Evolutionary conservation across 148 eudicot genomes (phyloP).

Genomic region (Linanthus parryae): DNA sequence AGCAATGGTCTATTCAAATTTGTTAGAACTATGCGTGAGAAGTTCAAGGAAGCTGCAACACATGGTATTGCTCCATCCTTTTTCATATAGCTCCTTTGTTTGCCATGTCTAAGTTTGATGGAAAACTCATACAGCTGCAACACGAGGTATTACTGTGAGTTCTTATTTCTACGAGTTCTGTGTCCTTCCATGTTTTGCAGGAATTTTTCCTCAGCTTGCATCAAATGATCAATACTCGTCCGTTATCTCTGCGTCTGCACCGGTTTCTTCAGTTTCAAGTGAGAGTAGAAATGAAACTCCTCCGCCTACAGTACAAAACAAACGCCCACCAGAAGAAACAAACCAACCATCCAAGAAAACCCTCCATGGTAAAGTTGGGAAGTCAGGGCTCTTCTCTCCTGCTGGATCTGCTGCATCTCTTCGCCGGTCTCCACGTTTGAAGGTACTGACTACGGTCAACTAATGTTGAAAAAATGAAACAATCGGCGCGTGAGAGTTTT

Average conservation of each 20-base stretch:
- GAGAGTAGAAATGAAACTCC: slow-evolving; percentile 47
- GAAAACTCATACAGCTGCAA: too few relatives aligned
- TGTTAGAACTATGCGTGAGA: slow-evolving; percentile 76
- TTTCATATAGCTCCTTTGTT: slow-evolving; percentile 4
- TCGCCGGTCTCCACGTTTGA: slow-evolving; percentile 67
- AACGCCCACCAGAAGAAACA: slow-evolving; percentile 29
- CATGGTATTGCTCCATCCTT: slow-evolving; percentile 37
- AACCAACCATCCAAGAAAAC: slow-evolving; percentile 32
- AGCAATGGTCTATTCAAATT: slow-evolving; percentile 36
- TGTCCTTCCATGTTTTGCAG: too few relatives aligned
- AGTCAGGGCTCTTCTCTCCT: slow-evolving; percentile 36
- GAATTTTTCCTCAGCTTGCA: slow-evolving; percentile 24
- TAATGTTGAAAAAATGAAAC: too few relatives aligned
- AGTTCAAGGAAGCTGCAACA: slow-evolving; percentile 62
- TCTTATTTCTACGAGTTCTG: too few relatives aligned
- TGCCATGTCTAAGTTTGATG: slow-evolving; percentile 1
- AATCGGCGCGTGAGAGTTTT: too few relatives aligned
- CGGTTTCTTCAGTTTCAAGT: slow-evolving; percentile 53
- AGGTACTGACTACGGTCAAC: too few relatives aligned
- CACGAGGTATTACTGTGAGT: too few relatives aligned
- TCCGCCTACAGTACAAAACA: slow-evolving; percentile 23
- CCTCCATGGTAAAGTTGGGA: slow-evolving; percentile 21
- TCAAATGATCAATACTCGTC: slow-evolving; percentile 43
- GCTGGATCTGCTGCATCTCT: slow-evolving; percentile 41
- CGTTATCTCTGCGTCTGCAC: slow-evolving; percentile 59